phyloP scores from a whole-genome alignment of 2,329 filamentous ascomycete genomes.

The Microascus cirrosus region DNA sequence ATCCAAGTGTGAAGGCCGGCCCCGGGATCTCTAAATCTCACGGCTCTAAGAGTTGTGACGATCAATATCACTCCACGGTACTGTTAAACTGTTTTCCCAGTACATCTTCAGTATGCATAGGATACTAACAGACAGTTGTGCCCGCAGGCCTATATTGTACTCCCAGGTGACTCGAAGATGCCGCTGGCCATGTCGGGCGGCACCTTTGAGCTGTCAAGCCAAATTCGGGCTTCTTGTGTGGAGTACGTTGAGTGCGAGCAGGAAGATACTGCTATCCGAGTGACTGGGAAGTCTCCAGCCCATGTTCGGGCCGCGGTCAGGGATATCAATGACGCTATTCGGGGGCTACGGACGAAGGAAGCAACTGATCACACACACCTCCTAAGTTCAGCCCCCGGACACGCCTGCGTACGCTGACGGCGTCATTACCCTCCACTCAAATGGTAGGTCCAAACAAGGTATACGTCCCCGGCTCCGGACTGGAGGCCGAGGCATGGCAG shows the following conservation, averaged over 20 bases:
- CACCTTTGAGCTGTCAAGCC: background rate
- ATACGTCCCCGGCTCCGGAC: background rate
- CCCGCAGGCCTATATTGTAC: background rate
- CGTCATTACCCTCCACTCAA: background rate
- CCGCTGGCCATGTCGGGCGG: background rate
- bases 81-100: background rate
- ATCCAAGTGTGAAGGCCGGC: background rate
- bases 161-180: background rate
- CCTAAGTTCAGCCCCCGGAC: background rate
- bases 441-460: no score
- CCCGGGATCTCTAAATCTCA: background rate
- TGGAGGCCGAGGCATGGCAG: background rate
- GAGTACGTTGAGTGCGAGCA: background rate
- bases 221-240: background rate
- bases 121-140: background rate
- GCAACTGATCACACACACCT: background rate
- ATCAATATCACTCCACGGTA: background rate
- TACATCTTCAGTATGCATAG: background rate
- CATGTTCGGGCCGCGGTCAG: background rate
- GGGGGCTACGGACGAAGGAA: background rate
- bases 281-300: background rate
- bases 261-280: background rate
- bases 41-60: background rate
- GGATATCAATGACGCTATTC: background rate
- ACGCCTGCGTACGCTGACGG: background rate